Percentiles rank a stretch among this genome's conserved stretches.
Conservation (phyloP, 148 eudicot species). For the Euryodendron excelsum region DNA sequence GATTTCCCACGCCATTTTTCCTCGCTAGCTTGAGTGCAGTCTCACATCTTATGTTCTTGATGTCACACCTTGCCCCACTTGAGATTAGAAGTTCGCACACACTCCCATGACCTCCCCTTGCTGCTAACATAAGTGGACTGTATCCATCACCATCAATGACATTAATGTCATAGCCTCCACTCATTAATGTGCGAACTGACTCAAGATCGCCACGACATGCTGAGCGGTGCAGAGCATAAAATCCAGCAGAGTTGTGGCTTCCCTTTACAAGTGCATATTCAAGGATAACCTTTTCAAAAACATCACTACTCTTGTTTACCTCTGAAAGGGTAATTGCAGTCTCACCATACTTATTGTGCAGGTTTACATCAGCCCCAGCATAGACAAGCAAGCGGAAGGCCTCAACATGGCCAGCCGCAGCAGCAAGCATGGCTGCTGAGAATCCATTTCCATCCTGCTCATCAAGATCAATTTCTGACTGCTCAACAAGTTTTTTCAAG, state of each 20-base stretch:
- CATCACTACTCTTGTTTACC: conserved; percentile 33
- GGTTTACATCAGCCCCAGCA: conserved; percentile 47
- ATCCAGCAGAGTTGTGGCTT: conserved; percentile 28
- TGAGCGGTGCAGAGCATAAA: conserved; percentile 54
- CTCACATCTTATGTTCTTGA: conserved; percentile 41
- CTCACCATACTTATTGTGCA: conserved; percentile 37
- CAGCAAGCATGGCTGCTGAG: conserved; percentile 63
- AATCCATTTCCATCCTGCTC: conserved; percentile 56
- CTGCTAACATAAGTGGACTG: conserved; percentile 79
- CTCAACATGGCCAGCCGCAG: conserved; percentile 49
- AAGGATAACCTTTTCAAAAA: conserved; percentile 41
- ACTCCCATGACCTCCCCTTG: conserved; percentile 48
- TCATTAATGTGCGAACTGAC: conserved; percentile 25
- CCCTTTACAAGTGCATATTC: conserved; percentile 51
- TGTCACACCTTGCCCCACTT: conserved; percentile 44
- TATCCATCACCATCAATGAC: conserved; percentile 48
- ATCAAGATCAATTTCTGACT: conserved; percentile 38
- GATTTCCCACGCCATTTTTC: conserved; percentile 30
- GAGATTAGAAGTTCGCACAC: conserved; percentile 56
- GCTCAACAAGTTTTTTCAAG: conserved; percentile 36
- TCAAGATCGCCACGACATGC: conserved; percentile 49
- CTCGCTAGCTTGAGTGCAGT: conserved; percentile 51
- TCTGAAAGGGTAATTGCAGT: conserved; percentile 34
- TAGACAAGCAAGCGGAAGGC: conserved; percentile 54
- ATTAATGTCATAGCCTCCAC: conserved; percentile 50